Evolutionary conservation across 768 basidiomycete species (phyloP), one percentile per base, ranked within the genome.

Genomic region (Lactarius quietus): DNA sequence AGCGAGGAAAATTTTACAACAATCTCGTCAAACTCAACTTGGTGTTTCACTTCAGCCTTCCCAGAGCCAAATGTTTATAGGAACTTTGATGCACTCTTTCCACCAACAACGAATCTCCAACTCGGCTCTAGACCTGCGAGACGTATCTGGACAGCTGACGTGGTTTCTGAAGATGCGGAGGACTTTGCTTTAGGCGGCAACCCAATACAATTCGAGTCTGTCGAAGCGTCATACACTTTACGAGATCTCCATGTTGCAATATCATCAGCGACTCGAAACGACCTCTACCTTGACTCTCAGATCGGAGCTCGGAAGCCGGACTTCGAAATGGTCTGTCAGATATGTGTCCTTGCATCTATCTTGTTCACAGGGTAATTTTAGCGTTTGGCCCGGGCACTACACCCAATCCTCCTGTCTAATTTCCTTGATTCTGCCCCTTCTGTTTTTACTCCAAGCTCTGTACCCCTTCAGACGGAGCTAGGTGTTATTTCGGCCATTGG

Each of bases 361-460:
- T 38, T 39, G 10, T n/a, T 55, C 33, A 33, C 41, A 28, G n/a
- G 20, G 9, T 20, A 28, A 53, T 36, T 53, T 20, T 68, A 92
- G 90, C 84, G 83, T 73, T 78, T 97, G 31, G 85, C 89, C 63
- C 81, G 83, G 59, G 83, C 87, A 17, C 76, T 98, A n/a, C 85
- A 94, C 70, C 82, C 93, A 3, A 87, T 87, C 12, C 78, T 98
- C 14, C 78, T 93, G 2, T 87, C 93, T 26, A 87, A 90, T 1
- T 92, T 93, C 76, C 83, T 98, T 26, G 95, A 98, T 74, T 85
- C 86, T 68, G 92, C 93, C 5, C 92, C 95, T 2, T 73, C 83
- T 17, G 90, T 90, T 2, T 95, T 96, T 76, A 82, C 87, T 4
- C 89, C 91, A 0, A 83, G 81, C 68, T 76, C 76, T n/a, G 80